A percentile compares a stretch with the other conserved stretches of the same genome.
phyloP scores from a whole-genome alignment of 768 basidiomycete genomes.

The Tulasnella sp. region DNA sequence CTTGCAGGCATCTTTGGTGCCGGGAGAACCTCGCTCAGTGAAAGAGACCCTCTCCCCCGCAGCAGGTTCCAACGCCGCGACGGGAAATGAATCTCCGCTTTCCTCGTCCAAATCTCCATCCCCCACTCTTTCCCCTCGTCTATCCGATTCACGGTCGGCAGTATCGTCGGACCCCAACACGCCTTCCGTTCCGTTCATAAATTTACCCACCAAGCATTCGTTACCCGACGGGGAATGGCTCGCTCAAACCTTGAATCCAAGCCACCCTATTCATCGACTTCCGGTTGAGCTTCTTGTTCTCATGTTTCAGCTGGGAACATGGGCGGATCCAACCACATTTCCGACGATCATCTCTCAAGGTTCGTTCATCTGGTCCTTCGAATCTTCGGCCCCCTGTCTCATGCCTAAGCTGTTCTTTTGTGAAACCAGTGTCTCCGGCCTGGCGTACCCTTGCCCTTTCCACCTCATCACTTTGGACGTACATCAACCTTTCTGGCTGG shows the following conservation, averaged over 20 bases:
- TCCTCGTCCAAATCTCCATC: neutral
- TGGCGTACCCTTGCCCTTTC: conserved; percentile 28
- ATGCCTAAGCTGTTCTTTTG: neutral
- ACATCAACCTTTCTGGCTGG: conserved; percentile 20
- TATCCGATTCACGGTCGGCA: neutral
- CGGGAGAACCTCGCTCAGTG: neutral
- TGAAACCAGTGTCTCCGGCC: neutral
- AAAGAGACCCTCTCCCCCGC: neutral
- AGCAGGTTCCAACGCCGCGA: neutral
- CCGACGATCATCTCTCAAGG: conserved; percentile 31
- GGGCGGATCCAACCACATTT: conserved; percentile 21
- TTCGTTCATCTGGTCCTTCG: neutral
- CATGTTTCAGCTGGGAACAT: conserved; percentile 23
- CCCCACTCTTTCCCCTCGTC: conserved; percentile 5
- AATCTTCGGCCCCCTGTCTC: too few species aligned
- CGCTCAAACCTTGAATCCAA: neutral
- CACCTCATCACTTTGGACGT: conserved; percentile 11
- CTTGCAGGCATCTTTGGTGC: neutral
- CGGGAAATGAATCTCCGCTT: neutral
- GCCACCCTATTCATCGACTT: conserved; percentile 4
- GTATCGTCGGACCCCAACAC: neutral
- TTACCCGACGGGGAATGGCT: conserved; percentile 4
- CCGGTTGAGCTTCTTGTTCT: conserved; percentile 27
- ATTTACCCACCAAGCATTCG: neutral
- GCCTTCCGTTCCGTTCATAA: neutral